phyloP scores from a whole-genome alignment of 352 stramenopile genomes.

The Phytophthora uliginosa region DNA sequence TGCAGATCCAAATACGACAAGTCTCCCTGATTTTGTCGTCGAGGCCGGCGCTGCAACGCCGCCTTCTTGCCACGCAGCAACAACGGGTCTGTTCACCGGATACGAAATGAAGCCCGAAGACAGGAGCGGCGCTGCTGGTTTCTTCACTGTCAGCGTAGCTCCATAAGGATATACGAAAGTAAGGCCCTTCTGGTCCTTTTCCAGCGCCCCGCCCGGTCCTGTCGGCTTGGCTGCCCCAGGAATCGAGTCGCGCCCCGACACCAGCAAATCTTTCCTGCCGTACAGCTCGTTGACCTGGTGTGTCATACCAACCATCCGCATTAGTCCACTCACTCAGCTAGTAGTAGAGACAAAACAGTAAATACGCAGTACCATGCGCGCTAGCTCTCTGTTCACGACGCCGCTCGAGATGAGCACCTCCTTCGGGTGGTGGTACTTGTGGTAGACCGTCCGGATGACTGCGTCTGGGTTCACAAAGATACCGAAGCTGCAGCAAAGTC shows the following conservation, averaged over 20 bases:
- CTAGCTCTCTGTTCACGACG: constrained; percentile 95
- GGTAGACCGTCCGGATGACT: constrained; percentile 95
- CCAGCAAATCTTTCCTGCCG: constrained; percentile 68
- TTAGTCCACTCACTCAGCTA: neutral
- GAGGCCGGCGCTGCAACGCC: constrained; percentile 64
- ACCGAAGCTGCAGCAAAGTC: constrained; percentile 61
- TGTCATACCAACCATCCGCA: neutral
- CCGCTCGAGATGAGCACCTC: constrained; percentile 96
- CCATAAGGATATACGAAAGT: constrained; percentile 97
- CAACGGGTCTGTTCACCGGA: constrained; percentile 95
- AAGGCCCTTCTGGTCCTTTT: constrained; percentile 91
- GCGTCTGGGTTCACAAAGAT: constrained; percentile 91
- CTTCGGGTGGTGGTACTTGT: constrained; percentile 98
- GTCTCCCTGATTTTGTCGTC: constrained; percentile 56
- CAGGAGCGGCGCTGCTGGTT: constrained; percentile 85
- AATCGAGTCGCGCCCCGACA: constrained; percentile 30
- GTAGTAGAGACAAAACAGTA: neutral
- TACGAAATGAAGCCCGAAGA: constrained; percentile 97
- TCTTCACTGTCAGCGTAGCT: constrained; percentile 94
- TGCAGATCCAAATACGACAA: constrained; percentile 93
- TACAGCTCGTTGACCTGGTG: constrained; percentile 69
- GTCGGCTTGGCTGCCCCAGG: constrained; percentile 19
- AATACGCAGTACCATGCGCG: constrained; percentile 57
- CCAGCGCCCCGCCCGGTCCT: constrained; percentile 50
- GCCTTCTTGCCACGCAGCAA: constrained; percentile 90